Percentiles rank a stretch among this genome's conserved stretches.
phyloP scores from a whole-genome alignment of 2,329 filamentous ascomycete genomes.

The Diplodia mutila region DNA sequence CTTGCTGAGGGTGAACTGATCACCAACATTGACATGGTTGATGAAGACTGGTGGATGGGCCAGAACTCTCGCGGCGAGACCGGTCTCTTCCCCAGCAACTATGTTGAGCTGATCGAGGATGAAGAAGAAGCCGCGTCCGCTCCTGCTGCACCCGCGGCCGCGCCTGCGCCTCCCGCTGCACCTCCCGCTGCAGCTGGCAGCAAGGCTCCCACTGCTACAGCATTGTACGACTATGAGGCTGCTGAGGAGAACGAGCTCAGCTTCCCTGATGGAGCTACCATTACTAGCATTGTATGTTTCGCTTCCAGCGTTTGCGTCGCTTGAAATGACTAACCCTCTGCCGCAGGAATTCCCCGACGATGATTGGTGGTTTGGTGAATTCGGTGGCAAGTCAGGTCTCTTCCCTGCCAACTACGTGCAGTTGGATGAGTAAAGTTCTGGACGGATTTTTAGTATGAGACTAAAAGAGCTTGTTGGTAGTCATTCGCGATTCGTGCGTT shows the following conservation, averaged over 20 bases:
- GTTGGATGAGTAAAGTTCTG: slow-evolving; percentile 45
- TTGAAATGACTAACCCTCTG: not conserved
- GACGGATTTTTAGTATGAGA: not conserved
- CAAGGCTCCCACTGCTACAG: slow-evolving; percentile 70
- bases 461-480: not conserved
- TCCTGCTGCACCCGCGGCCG: slow-evolving; percentile 40
- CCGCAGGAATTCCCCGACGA: slow-evolving; percentile 89
- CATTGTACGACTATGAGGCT: slow-evolving; percentile 94
- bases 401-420: slow-evolving; percentile 66
- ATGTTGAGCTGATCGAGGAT: slow-evolving; percentile 81
- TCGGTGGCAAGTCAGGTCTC: slow-evolving; percentile 75
- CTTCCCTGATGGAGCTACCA: slow-evolving; percentile 86
- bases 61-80: slow-evolving; percentile 81
- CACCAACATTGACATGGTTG: slow-evolving; percentile 93
- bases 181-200: slow-evolving; percentile 42
- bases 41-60: slow-evolving; percentile 99
- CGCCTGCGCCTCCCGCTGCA: slow-evolving; percentile 34
- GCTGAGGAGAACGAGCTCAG: slow-evolving; percentile 87
- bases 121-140: slow-evolving; percentile 47
- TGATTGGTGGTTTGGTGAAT: slow-evolving; percentile 97
- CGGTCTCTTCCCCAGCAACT: slow-evolving; percentile 95
- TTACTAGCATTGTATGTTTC: slow-evolving; percentile 72
- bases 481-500: not conserved
- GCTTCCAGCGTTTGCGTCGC: not conserved
- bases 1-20: slow-evolving; percentile 86